Conservation (phyloP, 1,284 basidiomycete species). For the Sanghuangporus baumii region DNA sequence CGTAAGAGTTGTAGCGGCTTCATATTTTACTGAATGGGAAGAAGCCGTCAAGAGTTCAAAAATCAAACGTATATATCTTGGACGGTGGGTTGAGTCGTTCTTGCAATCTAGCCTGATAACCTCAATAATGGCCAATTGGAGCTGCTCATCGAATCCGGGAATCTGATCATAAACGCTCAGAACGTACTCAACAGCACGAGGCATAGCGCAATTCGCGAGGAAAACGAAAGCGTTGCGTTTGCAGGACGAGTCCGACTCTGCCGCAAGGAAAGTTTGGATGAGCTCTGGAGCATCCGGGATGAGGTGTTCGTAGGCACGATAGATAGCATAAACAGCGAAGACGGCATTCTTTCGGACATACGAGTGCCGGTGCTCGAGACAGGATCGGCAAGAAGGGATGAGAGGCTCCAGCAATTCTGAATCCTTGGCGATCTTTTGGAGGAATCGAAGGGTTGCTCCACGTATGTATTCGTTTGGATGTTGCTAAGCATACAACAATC, state of each 20-base stretch:
- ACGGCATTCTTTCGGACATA: slow-evolving; percentile 99
- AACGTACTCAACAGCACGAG: slow-evolving; percentile 90
- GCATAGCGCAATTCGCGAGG: slow-evolving; percentile 84
- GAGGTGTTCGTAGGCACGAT: slow-evolving; percentile 89
- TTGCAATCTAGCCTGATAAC: slow-evolving; percentile 91
- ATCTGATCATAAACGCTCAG: slow-evolving; percentile 83
- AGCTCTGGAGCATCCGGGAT: slow-evolving; percentile 97
- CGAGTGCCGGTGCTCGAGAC: slow-evolving; percentile 96
- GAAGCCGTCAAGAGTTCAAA: slow-evolving; percentile 91
- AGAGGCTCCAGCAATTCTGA: slow-evolving; percentile 94
- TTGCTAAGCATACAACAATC: slow-evolving; percentile 52
- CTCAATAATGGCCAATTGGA: slow-evolving; percentile 97
- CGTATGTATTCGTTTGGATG: slow-evolving; percentile 99
- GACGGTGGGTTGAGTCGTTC: slow-evolving; percentile 70
- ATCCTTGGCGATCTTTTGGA: slow-evolving; percentile 94
- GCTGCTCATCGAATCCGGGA: slow-evolving; percentile 80
- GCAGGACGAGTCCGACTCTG: slow-evolving; percentile 94
- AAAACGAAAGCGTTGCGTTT: slow-evolving; percentile 98
- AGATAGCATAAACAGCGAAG: slow-evolving; percentile 93
- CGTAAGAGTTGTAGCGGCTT: slow-evolving; percentile 94
- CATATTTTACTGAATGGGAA: slow-evolving; percentile 96
- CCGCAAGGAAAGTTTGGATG: slow-evolving; percentile 95
- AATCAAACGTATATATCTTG: slow-evolving; percentile 90
- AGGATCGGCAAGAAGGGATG: slow-evolving; percentile 88
- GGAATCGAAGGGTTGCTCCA: slow-evolving; percentile 92